Conservation (phyloP, 805 yeast species). For the Jamesozyma piceae region DNA sequence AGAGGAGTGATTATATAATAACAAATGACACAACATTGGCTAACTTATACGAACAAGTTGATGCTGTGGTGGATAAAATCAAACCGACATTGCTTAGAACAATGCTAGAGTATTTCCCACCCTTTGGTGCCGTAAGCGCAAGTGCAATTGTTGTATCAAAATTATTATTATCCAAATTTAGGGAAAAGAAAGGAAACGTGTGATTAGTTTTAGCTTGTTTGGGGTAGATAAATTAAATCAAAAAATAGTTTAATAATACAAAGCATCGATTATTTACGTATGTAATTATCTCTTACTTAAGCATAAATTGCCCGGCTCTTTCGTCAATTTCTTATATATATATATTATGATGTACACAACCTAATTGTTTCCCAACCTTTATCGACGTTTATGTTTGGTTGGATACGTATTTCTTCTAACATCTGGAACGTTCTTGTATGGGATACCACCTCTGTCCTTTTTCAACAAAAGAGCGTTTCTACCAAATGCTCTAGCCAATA, state of each 20-base stretch:
- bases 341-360: too few species aligned
- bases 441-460: conserved; percentile 30
- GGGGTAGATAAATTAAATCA: background rate
- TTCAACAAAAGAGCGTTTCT: conserved; percentile 23
- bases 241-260: background rate
- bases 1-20: conserved; percentile 55
- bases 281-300: too few species aligned
- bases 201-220: too few species aligned
- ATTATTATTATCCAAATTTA: conserved; percentile 8
- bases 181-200: background rate
- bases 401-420: conserved; percentile 24
- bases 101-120: conserved; percentile 34
- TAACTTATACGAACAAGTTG: conserved; percentile 37
- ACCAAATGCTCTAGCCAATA: conserved; percentile 29
- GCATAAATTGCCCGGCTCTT: too few species aligned
- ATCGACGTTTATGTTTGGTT: background rate
- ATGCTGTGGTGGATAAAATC: conserved; percentile 30
- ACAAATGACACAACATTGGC: conserved; percentile 47
- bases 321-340: too few species aligned
- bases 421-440: conserved; percentile 29
- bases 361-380: too few species aligned
- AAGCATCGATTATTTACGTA: background rate
- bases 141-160: conserved; percentile 22
- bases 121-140: conserved; percentile 32
- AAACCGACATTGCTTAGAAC: conserved; percentile 32